phyloP scores from a whole-genome alignment of 345 rosid species.

The Eucalyptus pumila region DNA sequence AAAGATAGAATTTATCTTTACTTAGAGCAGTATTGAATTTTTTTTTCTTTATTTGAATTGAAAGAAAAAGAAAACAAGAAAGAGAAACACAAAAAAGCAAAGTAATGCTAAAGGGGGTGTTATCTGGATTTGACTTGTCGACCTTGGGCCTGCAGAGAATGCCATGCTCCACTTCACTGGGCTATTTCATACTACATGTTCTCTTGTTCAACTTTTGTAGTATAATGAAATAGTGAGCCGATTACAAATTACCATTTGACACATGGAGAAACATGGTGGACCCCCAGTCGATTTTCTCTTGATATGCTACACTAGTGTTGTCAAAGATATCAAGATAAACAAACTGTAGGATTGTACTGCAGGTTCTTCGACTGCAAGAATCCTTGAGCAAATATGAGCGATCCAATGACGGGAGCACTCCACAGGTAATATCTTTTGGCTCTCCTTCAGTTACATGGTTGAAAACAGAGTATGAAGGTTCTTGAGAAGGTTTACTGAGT shows the following conservation, averaged over 20 bases:
- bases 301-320: neutral
- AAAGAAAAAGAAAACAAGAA: neutral
- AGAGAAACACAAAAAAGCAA: neutral
- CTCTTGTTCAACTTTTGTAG: neutral
- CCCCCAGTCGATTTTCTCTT: neutral
- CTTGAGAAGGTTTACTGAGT: neutral
- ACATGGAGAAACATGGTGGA: neutral
- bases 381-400: constrained; percentile 85
- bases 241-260: neutral
- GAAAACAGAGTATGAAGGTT: neutral
- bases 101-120: neutral
- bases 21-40: neutral
- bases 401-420: constrained; percentile 73
- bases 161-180: neutral
- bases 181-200: neutral
- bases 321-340: neutral
- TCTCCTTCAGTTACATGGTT: neutral
- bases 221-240: neutral
- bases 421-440: constrained; percentile 39
- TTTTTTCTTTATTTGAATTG: neutral
- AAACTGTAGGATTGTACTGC: neutral
- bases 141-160: neutral
- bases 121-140: rapidly evolving
- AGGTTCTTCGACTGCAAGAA: constrained; percentile 90
- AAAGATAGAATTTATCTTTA: neutral